Evolutionary conservation across 2,329 filamentous ascomycete species (phyloP).

Genomic region (Botrytis sinoallii): DNA sequence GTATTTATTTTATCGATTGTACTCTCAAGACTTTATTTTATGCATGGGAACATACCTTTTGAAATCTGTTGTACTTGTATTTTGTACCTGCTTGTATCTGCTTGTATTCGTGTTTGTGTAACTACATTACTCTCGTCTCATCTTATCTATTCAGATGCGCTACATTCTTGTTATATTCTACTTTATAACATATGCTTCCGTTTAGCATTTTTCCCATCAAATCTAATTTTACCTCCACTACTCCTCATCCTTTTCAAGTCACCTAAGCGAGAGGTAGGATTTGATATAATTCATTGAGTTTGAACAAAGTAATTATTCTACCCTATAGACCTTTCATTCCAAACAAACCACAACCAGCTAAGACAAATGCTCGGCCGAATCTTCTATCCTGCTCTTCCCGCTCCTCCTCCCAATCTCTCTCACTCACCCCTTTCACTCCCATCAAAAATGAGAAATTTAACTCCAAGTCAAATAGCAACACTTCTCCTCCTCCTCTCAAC

Average conservation of each 20-base stretch:
- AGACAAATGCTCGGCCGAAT: neutral
- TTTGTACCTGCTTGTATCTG: neutral
- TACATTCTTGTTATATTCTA: neutral
- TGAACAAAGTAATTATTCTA: too few relatives aligned
- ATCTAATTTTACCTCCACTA: too few relatives aligned
- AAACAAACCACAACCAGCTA: too few relatives aligned
- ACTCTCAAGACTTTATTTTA: neutral
- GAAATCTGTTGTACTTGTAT: neutral
- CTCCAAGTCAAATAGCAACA: neutral
- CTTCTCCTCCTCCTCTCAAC: neutral
- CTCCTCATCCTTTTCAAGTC: neutral
- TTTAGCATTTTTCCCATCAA: neutral
- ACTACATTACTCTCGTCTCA: neutral
- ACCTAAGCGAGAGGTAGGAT: neutral
- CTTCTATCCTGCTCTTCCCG: neutral
- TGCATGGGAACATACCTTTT: too few relatives aligned
- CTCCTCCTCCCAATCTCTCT: neutral
- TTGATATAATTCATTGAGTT: neutral
- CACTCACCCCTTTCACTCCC: neutral
- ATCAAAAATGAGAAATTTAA: neutral
- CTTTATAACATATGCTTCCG: too few relatives aligned
- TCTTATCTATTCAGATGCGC: neutral
- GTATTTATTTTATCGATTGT: neutral
- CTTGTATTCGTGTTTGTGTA: neutral
- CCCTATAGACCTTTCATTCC: neutral